Conservation (phyloP, 208 protist species). For the Trypanosomatidae sp. region DNA sequence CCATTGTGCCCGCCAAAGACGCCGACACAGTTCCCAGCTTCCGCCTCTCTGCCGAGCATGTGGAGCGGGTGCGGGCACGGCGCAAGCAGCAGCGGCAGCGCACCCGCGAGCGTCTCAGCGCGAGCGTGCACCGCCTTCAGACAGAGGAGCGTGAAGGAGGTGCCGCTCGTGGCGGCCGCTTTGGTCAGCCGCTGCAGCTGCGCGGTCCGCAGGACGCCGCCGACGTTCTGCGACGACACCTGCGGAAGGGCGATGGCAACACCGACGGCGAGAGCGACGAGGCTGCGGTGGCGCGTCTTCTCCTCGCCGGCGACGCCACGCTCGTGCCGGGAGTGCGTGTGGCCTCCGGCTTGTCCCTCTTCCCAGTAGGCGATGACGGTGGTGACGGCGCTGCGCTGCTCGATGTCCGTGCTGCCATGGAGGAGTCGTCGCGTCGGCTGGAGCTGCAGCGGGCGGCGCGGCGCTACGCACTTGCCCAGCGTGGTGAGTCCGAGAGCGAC, state of each 20-base stretch:
- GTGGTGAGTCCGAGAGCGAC: constrained; percentile 22
- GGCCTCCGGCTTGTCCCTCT: constrained; percentile 26
- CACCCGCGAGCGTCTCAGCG: constrained; percentile 38
- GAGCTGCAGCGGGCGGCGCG: constrained; percentile 69
- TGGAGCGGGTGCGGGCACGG: constrained; percentile 53
- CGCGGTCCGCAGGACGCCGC: too few species aligned
- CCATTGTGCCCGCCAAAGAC: constrained; percentile 59
- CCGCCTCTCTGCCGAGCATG: constrained; percentile 66
- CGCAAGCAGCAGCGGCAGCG: constrained; percentile 37
- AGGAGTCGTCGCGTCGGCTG: constrained; percentile 66
- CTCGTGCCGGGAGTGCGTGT: constrained; percentile 23
- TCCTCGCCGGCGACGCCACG: constrained; percentile 22
- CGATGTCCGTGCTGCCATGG: constrained; percentile 63
- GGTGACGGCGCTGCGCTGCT: constrained; percentile 13
- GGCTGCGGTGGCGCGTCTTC: constrained; percentile 33
- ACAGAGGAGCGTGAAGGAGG: constrained; percentile 10
- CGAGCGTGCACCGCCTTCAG: constrained; percentile 38
- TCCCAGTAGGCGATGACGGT: constrained; percentile 1
- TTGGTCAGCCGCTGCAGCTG: too few species aligned
- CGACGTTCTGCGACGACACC: constrained; percentile 33
- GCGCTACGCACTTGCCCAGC: constrained; percentile 56
- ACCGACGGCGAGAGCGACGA: not conserved
- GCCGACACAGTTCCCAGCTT: constrained; percentile 56
- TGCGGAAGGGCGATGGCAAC: not conserved
- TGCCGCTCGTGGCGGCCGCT: too few species aligned